These are phyloP conservation scores for Hyaloperonospora arabidopsidis DNA, from an alignment of 352 stramenopile species.

Conservation along the genomic window DNA sequence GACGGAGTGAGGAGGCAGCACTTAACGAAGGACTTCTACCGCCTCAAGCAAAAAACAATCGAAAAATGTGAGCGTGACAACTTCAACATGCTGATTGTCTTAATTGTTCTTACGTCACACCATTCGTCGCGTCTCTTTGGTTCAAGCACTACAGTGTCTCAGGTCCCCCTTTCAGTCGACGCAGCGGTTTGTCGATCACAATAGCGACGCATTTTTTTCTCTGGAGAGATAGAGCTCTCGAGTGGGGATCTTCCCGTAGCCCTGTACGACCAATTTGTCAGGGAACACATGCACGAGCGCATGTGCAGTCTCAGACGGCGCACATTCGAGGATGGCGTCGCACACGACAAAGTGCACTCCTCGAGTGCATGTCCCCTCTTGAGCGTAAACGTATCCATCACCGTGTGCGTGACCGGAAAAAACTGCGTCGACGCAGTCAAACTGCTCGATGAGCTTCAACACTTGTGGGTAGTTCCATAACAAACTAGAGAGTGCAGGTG, in stretches of 20 bases:
- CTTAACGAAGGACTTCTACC: conserved; percentile 17
- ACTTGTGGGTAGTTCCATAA: conserved; percentile 79
- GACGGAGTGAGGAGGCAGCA: conserved; percentile 20
- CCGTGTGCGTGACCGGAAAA: conserved; percentile 66
- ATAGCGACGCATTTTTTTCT: conserved; percentile 1
- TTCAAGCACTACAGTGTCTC: too few relatives aligned
- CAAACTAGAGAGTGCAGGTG: conserved; percentile 31
- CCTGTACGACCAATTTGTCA: conserved; percentile 45
- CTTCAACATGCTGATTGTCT: conserved; percentile 1
- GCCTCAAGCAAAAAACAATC: conserved; percentile 21
- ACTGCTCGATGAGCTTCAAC: conserved; percentile 35
- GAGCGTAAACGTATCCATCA: conserved; percentile 41
- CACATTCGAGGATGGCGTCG: conserved; percentile 64
- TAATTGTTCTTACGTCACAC: too few relatives aligned
- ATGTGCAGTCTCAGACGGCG: conserved; percentile 47
- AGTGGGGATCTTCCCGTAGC: conserved; percentile 52
- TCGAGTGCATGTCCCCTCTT: conserved; percentile 26
- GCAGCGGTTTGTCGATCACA: too few relatives aligned
- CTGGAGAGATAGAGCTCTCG: conserved; percentile 41
- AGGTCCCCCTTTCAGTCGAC: too few relatives aligned
- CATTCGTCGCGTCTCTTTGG: too few relatives aligned
- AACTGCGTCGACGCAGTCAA: conserved; percentile 47
- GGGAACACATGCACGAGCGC: conserved; percentile 50
- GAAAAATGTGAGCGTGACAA: conserved; percentile 13
- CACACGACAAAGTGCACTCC: conserved; percentile 65